Percentiles rank a stretch among this genome's conserved stretches.
Evolutionary conservation across 805 yeast species (phyloP).

Genomic region (Cyberlindnera amylophila): DNA sequence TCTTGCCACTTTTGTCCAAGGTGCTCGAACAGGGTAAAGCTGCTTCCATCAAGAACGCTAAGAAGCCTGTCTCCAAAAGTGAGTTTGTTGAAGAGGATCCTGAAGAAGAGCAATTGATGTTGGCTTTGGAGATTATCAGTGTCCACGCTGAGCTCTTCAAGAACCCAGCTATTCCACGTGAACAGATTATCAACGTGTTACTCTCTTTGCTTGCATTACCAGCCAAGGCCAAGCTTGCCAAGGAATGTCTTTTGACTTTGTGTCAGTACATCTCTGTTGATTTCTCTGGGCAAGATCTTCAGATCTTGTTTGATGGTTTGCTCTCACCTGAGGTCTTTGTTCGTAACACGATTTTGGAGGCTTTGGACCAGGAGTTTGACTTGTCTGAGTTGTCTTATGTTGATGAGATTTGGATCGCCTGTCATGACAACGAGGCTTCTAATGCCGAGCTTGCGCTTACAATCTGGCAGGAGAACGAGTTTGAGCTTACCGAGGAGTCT

Average conservation of each 20-base stretch:
- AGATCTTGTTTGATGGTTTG: conserved; percentile 50
- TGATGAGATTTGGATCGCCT: conserved; percentile 73
- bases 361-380: conserved; percentile 77
- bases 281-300: conserved; percentile 52
- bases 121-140: conserved; percentile 72
- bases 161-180: conserved; percentile 66
- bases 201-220: conserved; percentile 68
- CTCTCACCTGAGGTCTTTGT: conserved; percentile 67
- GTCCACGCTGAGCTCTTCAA: conserved; percentile 67
- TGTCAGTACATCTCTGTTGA: conserved; percentile 73
- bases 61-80: conserved; percentile 48
- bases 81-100: conserved; percentile 79
- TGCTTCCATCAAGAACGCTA: conserved; percentile 49
- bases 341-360: conserved; percentile 75
- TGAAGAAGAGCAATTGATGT: conserved; percentile 81
- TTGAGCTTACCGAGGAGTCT: conserved; percentile 42
- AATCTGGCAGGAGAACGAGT: conserved; percentile 80
- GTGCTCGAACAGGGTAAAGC: conserved; percentile 65
- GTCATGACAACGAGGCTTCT: conserved; percentile 65
- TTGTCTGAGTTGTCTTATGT: conserved; percentile 43
- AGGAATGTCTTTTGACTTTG: conserved; percentile 75
- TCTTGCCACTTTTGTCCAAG: conserved; percentile 68
- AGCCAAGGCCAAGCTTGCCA: conserved; percentile 73
- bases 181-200: conserved; percentile 55
- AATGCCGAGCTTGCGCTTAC: conserved; percentile 66